Evolutionary conservation across 805 yeast genomes (phyloP).

Genomic region (Candida sakaeoensis): DNA sequence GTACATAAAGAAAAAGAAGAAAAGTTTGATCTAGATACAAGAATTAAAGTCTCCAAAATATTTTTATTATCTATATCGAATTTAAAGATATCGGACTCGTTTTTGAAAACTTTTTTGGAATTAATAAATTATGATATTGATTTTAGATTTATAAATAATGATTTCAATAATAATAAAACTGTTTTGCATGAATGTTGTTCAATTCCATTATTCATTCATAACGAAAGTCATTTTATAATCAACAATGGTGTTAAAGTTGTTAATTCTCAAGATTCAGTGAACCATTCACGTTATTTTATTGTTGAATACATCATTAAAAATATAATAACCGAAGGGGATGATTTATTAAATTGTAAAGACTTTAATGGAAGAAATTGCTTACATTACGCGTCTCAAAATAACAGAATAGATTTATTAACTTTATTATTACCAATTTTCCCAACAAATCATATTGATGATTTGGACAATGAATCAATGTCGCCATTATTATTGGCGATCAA

Average conservation of each 20-base stretch:
- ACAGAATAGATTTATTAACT: constrained; percentile 41
- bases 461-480: constrained; percentile 75
- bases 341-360: constrained; percentile 44
- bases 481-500: constrained; percentile 80
- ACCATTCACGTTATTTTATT: constrained; percentile 36
- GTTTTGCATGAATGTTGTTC: constrained; percentile 68
- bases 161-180: constrained; percentile 51
- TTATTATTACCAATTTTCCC: constrained; percentile 39
- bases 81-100: constrained; percentile 60
- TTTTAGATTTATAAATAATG: constrained; percentile 62
- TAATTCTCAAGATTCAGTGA: constrained; percentile 33
- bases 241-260: constrained; percentile 42
- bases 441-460: constrained; percentile 38
- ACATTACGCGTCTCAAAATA: constrained; percentile 75
- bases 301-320: constrained; percentile 30
- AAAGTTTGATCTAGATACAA: constrained; percentile 13
- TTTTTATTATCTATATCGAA: constrained; percentile 67
- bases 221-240: constrained; percentile 33
- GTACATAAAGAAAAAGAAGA: constrained; percentile 9
- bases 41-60: constrained; percentile 55
- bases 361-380: constrained; percentile 75
- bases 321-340: constrained; percentile 13
- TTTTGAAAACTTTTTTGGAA: constrained; percentile 49
- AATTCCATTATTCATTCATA: constrained; percentile 29
- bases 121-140: constrained; percentile 48